Base-by-base conservation (phyloP, 2,329 filamentous ascomycete species). In the Talaromyces sp. region DNA sequence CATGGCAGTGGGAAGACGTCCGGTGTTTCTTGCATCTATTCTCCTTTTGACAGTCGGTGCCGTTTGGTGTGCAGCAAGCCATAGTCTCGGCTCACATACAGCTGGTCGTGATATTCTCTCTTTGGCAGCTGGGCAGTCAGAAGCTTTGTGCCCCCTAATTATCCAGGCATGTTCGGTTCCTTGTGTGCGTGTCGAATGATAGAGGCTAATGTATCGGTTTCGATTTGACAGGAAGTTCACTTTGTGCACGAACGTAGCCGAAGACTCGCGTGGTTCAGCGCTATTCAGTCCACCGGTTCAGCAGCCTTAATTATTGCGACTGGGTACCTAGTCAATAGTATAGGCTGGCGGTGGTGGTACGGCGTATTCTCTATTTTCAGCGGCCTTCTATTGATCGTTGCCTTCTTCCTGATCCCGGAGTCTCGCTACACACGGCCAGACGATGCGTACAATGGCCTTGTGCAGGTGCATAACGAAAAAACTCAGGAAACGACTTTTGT, bases 131-230 rank as follows among this genome's bases (percentile, higher is more conserved):
- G 58, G 58, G 37, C 58, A 61, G 27, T 60, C 57, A 22, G 57
- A 60, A 27, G 57, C 57, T 13, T 60, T 60, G 39, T 60, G 57
- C 27, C 57, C 57, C 31, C 35, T 66, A 66, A 45, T 45, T 45
- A 45, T 45, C 17, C 41, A 45, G 41, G 41, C 19, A 45, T 45
- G 41, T 10, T 31, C 27, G 27, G 7, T 31, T 31, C 27, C 5
- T 31, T 31, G 27, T 31, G 27, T 31, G 6, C 27, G 6, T 31
- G 3, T 31, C 7, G 27, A 6, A 31, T 31, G 27, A 31, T 1
- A 6, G 27, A 31, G 7, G 27, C 27, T 45, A 22, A 45, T 45
- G n/a, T 10, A 3, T 10, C 17, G 7, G n/a, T 3, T 19, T 45
- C 7, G 17, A n/a, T 45, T 45, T 45, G n/a, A n/a, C 17, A 45